These are phyloP conservation scores for Isoetes engelmannii DNA, from an alignment of 83 land plant species.

Conservation along the genomic window DNA sequence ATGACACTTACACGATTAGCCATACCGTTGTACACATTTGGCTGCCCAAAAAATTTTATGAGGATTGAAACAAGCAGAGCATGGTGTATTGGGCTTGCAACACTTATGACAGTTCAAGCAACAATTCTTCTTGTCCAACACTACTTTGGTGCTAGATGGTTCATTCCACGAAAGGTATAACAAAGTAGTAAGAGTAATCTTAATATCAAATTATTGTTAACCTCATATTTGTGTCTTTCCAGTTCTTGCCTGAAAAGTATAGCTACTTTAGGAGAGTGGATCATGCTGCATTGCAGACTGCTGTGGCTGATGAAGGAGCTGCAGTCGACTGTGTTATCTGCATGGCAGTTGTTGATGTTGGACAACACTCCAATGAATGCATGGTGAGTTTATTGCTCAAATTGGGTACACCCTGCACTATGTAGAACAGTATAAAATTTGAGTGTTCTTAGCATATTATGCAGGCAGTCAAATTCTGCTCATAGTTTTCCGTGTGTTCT, in stretches of 20 bases:
- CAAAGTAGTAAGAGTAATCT: background rate
- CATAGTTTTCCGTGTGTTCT: too few species aligned
- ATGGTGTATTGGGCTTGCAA: constrained; percentile 64
- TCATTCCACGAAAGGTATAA: constrained; percentile 94
- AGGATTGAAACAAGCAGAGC: constrained; percentile 56
- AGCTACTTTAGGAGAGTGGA: constrained; percentile 71
- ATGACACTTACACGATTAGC: constrained; percentile 85
- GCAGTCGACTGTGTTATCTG: constrained; percentile 90
- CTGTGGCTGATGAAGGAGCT: constrained; percentile 20
- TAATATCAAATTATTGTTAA: background rate
- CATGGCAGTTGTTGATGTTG: constrained; percentile 71
- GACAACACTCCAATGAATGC: constrained; percentile 56
- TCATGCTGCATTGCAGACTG: constrained; percentile 18
- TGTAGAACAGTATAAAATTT: too few species aligned
- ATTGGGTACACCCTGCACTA: too few species aligned
- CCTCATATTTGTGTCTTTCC: constrained; percentile 19
- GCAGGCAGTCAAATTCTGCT: too few species aligned
- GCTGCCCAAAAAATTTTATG: constrained; percentile 93
- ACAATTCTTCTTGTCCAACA: constrained; percentile 81
- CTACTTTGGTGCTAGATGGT: constrained; percentile 94
- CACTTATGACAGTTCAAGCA: constrained; percentile 65
- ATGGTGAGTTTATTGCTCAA: constrained; percentile 44
- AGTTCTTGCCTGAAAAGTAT: constrained; percentile 96
- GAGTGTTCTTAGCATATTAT: too few species aligned
- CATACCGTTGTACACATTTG: constrained; percentile 85